Evolutionary conservation across 768 basidiomycete species (phyloP), one percentile per base, ranked within the genome.

Genomic region (Tulasnella sp.): DNA sequence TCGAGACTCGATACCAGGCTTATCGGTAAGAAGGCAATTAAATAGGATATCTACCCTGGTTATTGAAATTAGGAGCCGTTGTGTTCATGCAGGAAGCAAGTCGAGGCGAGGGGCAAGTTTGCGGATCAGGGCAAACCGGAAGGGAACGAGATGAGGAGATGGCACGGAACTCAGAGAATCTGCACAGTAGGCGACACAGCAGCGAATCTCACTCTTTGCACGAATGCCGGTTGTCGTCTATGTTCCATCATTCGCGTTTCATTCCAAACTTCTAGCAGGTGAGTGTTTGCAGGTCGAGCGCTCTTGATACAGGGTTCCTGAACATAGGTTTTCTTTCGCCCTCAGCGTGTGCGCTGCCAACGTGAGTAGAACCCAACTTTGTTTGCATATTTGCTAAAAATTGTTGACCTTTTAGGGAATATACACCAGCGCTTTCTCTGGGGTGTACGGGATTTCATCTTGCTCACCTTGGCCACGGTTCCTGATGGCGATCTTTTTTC

Each of bases 401-500:
- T 36, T 74, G n/a, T 36, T 2, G 12, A 18, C 40, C 34, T 42
- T n/a, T 34, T 62, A 77, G 76, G 76, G 76, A 9, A 58, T 77
- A 2, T 77, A 77, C 38, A 56, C 76, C 8, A 52, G 46, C 16
- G n/a, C 46, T 4, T 52, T 39, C 19, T 77, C 76, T 24, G 44
- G 44, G 19, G 56, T 52, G 76, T 77, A 58, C n/a, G 76, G 5
- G 91, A 82, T 88, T 88, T 46, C 91, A 91, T 81, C n/a, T 88
- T 88, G 75, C 85, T 89, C 52, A 39, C 38, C n/a, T 46, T 46
- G 46, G 18, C 3, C 14, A 5, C 19, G 3, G 19, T 73, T 31
- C 46, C 56, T 34, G 19, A 48, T 56, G 16, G 7, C 31, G 18
- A 12, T 5, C 10, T 76, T 74, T n/a, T 42, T 31, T 18, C 42